These are phyloP conservation scores for Ascosphaera pollenicola DNA, from an alignment of 2,329 filamentous ascomycete genomes.

Conservation along the genomic window DNA sequence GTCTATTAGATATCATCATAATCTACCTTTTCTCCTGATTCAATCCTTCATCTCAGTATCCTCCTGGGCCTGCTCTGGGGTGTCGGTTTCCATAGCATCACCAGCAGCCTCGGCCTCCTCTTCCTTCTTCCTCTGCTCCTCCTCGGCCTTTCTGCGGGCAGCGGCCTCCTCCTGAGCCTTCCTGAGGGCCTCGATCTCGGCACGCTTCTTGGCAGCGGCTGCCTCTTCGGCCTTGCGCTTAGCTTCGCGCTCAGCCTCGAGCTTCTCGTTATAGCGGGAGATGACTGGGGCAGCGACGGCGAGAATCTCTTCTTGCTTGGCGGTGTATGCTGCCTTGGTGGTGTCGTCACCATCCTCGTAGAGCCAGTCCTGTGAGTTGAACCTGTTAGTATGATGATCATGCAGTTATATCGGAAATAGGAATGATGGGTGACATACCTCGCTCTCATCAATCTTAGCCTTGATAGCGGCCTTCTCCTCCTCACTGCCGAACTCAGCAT, in stretches of 20 bases:
- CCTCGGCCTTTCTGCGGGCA: constrained; percentile 6
- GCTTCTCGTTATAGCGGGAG: constrained; percentile 88
- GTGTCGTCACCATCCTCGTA: constrained; percentile 94
- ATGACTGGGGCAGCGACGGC: constrained; percentile 75
- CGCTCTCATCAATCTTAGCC: constrained; percentile 58
- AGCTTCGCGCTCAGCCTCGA: constrained; percentile 65
- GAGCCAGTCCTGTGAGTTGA: constrained; percentile 58
- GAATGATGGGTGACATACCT: constrained; percentile 39
- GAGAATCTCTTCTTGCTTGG: constrained; percentile 92
- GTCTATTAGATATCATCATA: too few species aligned
- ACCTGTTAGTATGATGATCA: not conserved
- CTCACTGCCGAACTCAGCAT: constrained; percentile 69
- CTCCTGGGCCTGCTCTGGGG: too few species aligned
- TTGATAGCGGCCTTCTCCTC: constrained; percentile 79
- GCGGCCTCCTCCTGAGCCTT: constrained; percentile 25
- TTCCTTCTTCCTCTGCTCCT: constrained; percentile 6
- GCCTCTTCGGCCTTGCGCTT: constrained; percentile 44
- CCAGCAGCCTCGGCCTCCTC: too few species aligned
- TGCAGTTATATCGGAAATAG: constrained; percentile 7
- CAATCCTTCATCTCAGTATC: too few species aligned
- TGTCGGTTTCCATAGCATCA: too few species aligned
- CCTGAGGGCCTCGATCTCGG: constrained; percentile 50
- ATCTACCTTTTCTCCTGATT: too few species aligned
- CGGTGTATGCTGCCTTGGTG: constrained; percentile 76
- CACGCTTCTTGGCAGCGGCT: constrained; percentile 36